phyloP scores from a whole-genome alignment of 2,329 filamentous ascomycete genomes.

The Diaporthe aspalathi region DNA sequence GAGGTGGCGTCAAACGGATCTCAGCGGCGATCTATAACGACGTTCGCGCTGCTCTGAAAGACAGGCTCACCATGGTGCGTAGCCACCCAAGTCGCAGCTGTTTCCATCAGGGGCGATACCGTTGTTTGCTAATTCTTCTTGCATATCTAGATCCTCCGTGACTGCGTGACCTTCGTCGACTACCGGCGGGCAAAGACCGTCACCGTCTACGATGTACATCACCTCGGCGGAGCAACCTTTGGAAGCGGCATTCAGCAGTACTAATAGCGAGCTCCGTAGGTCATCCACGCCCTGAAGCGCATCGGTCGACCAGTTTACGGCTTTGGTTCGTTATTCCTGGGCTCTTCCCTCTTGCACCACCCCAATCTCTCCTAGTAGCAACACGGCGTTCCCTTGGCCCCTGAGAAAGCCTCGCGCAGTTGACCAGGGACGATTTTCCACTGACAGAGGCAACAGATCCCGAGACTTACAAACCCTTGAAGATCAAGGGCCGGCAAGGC shows the following conservation, averaged over 20 bases:
- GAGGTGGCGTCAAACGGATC: slow-evolving; percentile 82
- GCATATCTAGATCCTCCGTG: slow-evolving; percentile 59
- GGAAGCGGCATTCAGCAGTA: slow-evolving; percentile 14
- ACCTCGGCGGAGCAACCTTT: not conserved
- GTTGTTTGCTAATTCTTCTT: slow-evolving; percentile 35
- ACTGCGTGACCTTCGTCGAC: slow-evolving; percentile 64
- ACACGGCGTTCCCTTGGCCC: not conserved
- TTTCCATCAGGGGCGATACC: not conserved
- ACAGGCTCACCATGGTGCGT: slow-evolving; percentile 60
- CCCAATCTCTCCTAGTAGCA: slow-evolving; percentile 33
- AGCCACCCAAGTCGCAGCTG: not conserved
- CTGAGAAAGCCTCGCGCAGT: not conserved
- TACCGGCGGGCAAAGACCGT: slow-evolving; percentile 70
- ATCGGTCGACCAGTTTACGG: slow-evolving; percentile 68
- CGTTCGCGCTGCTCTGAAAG: slow-evolving; percentile 62
- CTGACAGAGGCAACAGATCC: slow-evolving; percentile 10
- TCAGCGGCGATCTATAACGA: slow-evolving; percentile 73
- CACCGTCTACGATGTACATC: slow-evolving; percentile 69
- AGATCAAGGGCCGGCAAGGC: not conserved
- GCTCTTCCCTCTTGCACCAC: slow-evolving; percentile 44
- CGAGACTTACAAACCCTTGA: slow-evolving; percentile 13
- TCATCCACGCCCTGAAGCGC: slow-evolving; percentile 61
- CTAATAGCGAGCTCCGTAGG: slow-evolving; percentile 52
- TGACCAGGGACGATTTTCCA: not conserved
- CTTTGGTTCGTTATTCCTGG: slow-evolving; percentile 55